phyloP scores from a whole-genome alignment of 1,284 basidiomycete genomes.

The Ustilago vetiveriae region DNA sequence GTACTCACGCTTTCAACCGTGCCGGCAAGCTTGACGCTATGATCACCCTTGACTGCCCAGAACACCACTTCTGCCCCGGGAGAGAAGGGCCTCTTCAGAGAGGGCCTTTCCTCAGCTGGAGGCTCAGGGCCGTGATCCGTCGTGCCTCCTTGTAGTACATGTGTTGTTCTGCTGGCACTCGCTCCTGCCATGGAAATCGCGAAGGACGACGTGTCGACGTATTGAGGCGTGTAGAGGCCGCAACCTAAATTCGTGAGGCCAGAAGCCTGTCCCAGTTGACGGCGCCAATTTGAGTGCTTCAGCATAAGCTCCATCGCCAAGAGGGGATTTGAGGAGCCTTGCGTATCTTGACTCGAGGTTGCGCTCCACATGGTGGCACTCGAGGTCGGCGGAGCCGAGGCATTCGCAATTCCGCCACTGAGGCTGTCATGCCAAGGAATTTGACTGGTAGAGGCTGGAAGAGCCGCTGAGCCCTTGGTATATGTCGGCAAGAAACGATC shows the following conservation, averaged over 20 bases:
- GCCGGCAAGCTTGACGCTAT: constrained; percentile 30
- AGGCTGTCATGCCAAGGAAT: background rate
- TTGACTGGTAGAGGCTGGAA: constrained; percentile 2
- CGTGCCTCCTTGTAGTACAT: background rate
- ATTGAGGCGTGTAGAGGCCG: background rate
- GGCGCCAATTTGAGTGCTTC: constrained; percentile 31
- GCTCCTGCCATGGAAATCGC: constrained; percentile 1
- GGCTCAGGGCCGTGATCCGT: background rate
- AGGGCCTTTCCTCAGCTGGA: background rate
- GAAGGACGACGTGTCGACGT: constrained; percentile 8
- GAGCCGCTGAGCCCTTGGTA: no score
- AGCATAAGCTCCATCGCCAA: constrained; percentile 1
- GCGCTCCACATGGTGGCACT: background rate
- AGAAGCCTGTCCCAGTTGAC: background rate
- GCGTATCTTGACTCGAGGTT: no score
- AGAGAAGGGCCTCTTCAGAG: constrained; percentile 14
- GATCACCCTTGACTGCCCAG: constrained; percentile 31
- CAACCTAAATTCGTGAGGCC: background rate
- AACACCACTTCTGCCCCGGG: constrained; percentile 37
- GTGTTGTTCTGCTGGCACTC: background rate
- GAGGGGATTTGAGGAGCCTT: background rate
- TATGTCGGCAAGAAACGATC: no score
- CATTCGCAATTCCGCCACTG: no score
- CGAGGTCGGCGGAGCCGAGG: background rate
- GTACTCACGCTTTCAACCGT: constrained; percentile 33